These are phyloP conservation scores for Schizochytrium sp. DNA, from an alignment of 108 stramenopile genomes.

Conservation along the genomic window DNA sequence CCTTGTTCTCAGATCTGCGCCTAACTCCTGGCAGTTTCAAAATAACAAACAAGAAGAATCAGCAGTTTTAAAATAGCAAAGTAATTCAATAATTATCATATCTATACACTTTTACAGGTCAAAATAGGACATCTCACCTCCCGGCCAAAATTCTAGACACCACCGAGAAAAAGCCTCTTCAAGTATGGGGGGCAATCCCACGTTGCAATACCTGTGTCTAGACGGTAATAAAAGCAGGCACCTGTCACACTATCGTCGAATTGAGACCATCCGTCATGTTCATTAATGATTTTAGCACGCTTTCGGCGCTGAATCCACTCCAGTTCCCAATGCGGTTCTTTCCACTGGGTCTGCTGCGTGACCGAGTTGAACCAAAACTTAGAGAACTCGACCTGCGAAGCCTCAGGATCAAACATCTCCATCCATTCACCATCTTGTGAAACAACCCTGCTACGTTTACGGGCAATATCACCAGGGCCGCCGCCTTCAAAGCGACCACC, in stretches of 20 bases:
- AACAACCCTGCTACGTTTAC: slow-evolving; percentile 66
- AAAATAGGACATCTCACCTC: too few relatives aligned
- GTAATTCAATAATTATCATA: too few relatives aligned
- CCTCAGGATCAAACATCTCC: slow-evolving; percentile 24
- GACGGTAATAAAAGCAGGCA: not conserved
- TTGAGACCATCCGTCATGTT: slow-evolving; percentile 56
- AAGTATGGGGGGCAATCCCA: slow-evolving; percentile 56
- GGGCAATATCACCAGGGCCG: slow-evolving; percentile 69
- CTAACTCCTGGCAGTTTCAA: too few relatives aligned
- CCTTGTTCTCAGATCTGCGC: too few relatives aligned
- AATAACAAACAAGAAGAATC: too few relatives aligned
- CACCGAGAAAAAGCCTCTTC: not conserved
- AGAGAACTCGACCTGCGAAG: slow-evolving; percentile 8
- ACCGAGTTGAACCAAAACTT: not conserved
- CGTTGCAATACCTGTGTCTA: slow-evolving; percentile 18
- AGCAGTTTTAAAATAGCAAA: too few relatives aligned
- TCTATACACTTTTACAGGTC: too few relatives aligned
- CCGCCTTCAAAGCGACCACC: slow-evolving; percentile 69
- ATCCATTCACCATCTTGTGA: slow-evolving; percentile 10
- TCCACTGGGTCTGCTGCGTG: slow-evolving; percentile 10
- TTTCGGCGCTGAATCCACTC: slow-evolving; percentile 32
- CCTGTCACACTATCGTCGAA: not conserved
- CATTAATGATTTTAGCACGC: slow-evolving; percentile 42
- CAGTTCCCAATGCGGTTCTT: slow-evolving; percentile 27
- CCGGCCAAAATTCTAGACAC: not conserved